phyloP scores from a whole-genome alignment of 2,329 filamentous ascomycete genomes.

The Tolypocladium pustulatum region DNA sequence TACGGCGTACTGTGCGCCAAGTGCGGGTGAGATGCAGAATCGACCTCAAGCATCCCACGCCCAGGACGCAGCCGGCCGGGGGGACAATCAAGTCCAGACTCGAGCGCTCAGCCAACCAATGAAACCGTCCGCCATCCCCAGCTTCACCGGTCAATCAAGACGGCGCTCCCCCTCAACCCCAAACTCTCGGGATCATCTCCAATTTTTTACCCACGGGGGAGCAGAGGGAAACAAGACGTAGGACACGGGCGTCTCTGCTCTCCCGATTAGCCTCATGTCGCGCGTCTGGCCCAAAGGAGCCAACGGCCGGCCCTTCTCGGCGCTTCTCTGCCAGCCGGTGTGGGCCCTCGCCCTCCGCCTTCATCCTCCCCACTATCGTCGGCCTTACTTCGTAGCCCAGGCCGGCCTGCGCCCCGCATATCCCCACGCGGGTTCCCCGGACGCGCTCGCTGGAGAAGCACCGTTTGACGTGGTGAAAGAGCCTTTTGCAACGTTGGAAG shows the following conservation, averaged over 20 bases:
- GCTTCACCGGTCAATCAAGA: not conserved
- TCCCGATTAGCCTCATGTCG: not conserved
- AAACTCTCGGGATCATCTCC: not conserved
- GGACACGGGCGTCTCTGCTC: no score
- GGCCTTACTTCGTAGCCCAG: slow-evolving; percentile 22
- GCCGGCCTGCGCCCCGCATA: slow-evolving; percentile 7
- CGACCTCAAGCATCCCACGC: no score
- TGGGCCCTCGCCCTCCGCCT: slow-evolving; percentile 3
- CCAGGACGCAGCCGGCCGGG: not conserved
- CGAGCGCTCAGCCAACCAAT: not conserved
- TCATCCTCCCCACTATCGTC: slow-evolving; percentile 9
- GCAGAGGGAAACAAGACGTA: no score
- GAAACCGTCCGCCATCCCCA: not conserved
- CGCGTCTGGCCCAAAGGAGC: slow-evolving; percentile 1
- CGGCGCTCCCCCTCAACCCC: not conserved
- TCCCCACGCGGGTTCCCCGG: slow-evolving; percentile 17
- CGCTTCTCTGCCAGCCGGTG: slow-evolving; percentile 17
- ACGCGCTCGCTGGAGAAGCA: slow-evolving; percentile 6
- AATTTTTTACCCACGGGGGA: not conserved
- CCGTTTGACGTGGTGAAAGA: no score
- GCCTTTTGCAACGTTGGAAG: no score
- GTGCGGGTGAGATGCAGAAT: no score
- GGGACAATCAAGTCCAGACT: not conserved
- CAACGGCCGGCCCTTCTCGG: slow-evolving; percentile 22
- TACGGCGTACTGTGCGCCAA: not conserved